Percentiles rank a stretch among this genome's conserved stretches.
These are phyloP conservation scores for Naganishia albida DNA, from an alignment of 1,284 basidiomycete genomes.

Conservation along the genomic window DNA sequence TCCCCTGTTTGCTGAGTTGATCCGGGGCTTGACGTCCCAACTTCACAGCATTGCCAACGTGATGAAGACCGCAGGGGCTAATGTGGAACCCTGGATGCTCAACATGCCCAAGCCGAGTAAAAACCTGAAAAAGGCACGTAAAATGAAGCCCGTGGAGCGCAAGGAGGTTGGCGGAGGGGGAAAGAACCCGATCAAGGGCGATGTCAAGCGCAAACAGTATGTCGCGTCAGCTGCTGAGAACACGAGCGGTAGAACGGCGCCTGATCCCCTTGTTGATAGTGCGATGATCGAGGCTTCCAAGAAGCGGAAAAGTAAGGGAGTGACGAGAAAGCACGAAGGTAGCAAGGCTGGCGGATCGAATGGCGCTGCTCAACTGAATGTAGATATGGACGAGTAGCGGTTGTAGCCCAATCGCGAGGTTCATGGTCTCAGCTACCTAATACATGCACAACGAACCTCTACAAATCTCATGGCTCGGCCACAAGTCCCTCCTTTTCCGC, in stretches of 20 bases:
- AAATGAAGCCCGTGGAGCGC: slow-evolving; percentile 70
- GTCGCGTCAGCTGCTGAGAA: not conserved
- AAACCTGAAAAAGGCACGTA: slow-evolving; percentile 80
- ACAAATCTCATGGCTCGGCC: not conserved
- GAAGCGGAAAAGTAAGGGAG: slow-evolving; percentile 41
- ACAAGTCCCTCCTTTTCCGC: slow-evolving; percentile 45
- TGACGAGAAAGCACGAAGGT: not conserved
- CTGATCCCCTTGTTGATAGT: not conserved
- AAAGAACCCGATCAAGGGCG: slow-evolving; percentile 64
- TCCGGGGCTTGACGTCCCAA: not conserved
- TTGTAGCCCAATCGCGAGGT: not conserved
- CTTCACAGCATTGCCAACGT: slow-evolving; percentile 88
- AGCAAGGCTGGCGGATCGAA: not conserved
- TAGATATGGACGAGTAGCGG: slow-evolving; percentile 30
- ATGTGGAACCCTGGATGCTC: slow-evolving; percentile 86
- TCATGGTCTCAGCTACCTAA: not conserved
- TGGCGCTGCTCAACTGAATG: slow-evolving; percentile 3
- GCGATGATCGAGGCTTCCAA: slow-evolving; percentile 54
- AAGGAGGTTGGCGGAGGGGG: slow-evolving; percentile 71
- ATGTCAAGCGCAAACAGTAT: slow-evolving; percentile 72
- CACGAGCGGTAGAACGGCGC: not conserved
- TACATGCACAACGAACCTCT: not conserved
- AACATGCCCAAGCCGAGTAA: slow-evolving; percentile 84
- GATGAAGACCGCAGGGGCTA: slow-evolving; percentile 81
- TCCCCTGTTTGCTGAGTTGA: not conserved